Percentiles rank a stretch among this genome's conserved stretches.
Evolutionary conservation across 2,329 filamentous ascomycete genomes (phyloP).

Genomic region (Ambrosiella cleistominuta): DNA sequence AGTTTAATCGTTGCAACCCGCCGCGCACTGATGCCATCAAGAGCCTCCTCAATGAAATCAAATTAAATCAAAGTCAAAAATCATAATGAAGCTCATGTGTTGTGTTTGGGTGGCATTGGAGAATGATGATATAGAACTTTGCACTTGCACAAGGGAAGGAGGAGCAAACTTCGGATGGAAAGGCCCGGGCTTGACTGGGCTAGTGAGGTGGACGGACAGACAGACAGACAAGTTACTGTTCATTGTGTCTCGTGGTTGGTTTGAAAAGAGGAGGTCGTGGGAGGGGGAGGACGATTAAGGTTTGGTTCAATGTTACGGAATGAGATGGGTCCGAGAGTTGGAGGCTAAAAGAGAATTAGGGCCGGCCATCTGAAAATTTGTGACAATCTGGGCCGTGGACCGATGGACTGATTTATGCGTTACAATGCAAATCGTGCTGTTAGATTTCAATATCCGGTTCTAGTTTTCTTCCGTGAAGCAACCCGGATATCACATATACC

Average conservation of each 20-base stretch:
- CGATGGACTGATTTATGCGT: too few species aligned
- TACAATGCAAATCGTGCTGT: too few species aligned
- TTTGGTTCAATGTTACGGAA: not conserved
- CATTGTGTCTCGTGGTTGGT: constrained; percentile 1
- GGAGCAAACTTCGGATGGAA: not conserved
- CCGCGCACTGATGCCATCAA: too few species aligned
- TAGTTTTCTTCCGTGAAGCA: too few species aligned
- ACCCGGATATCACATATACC: too few species aligned
- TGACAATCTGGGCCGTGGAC: too few species aligned
- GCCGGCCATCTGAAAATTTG: not conserved
- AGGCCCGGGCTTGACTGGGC: not conserved
- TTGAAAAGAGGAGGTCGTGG: not conserved
- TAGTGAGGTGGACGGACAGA: not conserved
- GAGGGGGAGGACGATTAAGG: not conserved
- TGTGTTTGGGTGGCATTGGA: not conserved
- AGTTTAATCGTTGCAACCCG: too few species aligned
- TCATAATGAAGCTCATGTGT: not conserved
- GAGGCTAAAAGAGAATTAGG: not conserved
- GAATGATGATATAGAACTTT: not conserved
- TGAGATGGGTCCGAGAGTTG: not conserved
- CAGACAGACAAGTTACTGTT: not conserved
- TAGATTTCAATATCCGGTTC: too few species aligned
- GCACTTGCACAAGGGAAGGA: too few species aligned
- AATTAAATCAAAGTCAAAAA: not conserved
- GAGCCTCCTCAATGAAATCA: too few species aligned